Base-by-base conservation (phyloP, 2,329 filamentous ascomycete genomes). In the Ophiostoma ips region DNA sequence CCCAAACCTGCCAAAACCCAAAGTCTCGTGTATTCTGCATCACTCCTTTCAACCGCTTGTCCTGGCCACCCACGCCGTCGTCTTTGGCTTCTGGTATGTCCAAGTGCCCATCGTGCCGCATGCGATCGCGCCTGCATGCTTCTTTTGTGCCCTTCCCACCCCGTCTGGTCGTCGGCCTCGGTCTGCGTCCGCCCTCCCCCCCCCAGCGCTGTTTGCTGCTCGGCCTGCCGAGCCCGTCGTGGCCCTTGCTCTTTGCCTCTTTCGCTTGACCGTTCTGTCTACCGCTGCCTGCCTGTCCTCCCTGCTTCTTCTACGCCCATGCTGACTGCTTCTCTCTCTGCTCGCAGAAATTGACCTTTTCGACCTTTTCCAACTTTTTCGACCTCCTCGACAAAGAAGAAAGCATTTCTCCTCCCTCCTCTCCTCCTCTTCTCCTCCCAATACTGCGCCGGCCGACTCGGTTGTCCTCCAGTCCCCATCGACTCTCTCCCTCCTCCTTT, bases 41-140 rank as follows among this genome's bases (percentile, higher is more conserved):
- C 48, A 15, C 43, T 34, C 30, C 18, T 33, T 45, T 48, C 35
- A 36, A 36, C 43, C 37, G 18, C 44, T 36, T 41, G 46, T 16
- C 50, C 16, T 28, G 48, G 30, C 49, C 48, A 45, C 45, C 49
- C 38, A 46, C 49, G 30, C 49, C 45, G 40, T 55, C 41, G 3
- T 43, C 36, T 49, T 15, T 48, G 54, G 50, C 46, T 41, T 50
- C 50, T 48, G 53, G 55, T 56, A 56, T 48, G 55, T 55, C 45
- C 53, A 37, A 40, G 48, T 36, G 48, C 21, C 28, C 37, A 50
- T 50, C 46, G 48, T 37, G 9, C 41, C 10, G 16, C 49, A 49
- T 50, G 55, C 55, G 55, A 56, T 55, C 50, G 30, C 45, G 28
- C 28, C 50, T 46, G 38, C 3, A 10, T 40, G 35, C 21, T 13